Base-by-base conservation (phyloP, 306 rosid species). In the Casuarina cunninghamiana region DNA sequence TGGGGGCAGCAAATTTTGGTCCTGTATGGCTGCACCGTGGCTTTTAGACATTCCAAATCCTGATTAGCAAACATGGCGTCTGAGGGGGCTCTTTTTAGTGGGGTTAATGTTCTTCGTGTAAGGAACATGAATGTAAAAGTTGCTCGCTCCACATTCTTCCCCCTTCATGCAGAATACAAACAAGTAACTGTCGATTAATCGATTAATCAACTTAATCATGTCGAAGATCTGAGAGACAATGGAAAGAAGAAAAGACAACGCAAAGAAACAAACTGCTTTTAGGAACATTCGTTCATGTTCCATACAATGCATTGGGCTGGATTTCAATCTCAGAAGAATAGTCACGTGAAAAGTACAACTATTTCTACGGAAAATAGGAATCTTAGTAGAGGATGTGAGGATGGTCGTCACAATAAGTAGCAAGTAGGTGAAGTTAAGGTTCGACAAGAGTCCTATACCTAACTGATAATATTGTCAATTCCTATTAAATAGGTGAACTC, bases 101-200 rank as follows among this genome's bases (percentile, higher is more conserved):
- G 92, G 89, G 87, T 16, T 68, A 53, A 75, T 75, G 84, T 76
- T 77, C 53, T 77, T 80, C 78, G 60, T 80, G 69, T 77, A 74
- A 60, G 73, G 81, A 71, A 85, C 84, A 77, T 73, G 26, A 62
- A 70, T 45, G 72, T 53, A 72, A 42, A 26, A 26, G 77, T 83
- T 86, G 79, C 84, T 86, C 82, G 87, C 83, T 75, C 70, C 84
- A 81, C 88, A 73, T 91, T 89, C 89, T 69, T 79, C 81, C 85
- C 83, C 72, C 72, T 55, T 61, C 57, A 76, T 78, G 77, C 77
- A 78, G 79, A 82, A 85, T 88, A 84, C 77, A 82, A 80, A 51
- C 75, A 3, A 77, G 45, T 57, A 48, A 77, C 75, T 69, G 60
- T 49, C 71, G 67, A 71, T 71, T 75, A 80, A 41, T 80, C 75